These are phyloP conservation scores for Colletotrichum echinochloae DNA, from an alignment of 2,329 filamentous ascomycete genomes.

Conservation along the genomic window DNA sequence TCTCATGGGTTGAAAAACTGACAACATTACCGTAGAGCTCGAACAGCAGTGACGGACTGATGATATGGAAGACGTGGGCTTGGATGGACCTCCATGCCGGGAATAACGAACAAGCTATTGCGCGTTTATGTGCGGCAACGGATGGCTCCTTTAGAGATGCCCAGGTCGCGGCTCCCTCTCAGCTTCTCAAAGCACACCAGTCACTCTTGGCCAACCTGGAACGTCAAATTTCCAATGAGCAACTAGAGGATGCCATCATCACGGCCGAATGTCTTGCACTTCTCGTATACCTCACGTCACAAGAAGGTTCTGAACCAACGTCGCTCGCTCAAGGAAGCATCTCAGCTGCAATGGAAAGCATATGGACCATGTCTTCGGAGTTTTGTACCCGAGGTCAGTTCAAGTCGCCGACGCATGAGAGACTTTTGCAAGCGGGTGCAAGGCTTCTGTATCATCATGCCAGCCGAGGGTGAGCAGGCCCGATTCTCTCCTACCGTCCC, in stretches of 20 bases:
- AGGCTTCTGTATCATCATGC: slow-evolving; percentile 76
- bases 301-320: slow-evolving; percentile 56
- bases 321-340: slow-evolving; percentile 67
- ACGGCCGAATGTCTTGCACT: slow-evolving; percentile 74
- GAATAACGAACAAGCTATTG: slow-evolving; percentile 50
- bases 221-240: slow-evolving; percentile 64
- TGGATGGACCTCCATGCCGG: slow-evolving; percentile 72
- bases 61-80: slow-evolving; percentile 72
- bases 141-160: slow-evolving; percentile 46
- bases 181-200: slow-evolving; percentile 66
- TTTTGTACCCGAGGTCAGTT: slow-evolving; percentile 53
- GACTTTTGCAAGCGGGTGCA: slow-evolving; percentile 76
- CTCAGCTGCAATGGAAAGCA: slow-evolving; percentile 58
- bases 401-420: slow-evolving; percentile 63
- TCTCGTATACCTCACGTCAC: slow-evolving; percentile 72
- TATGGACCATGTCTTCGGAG: slow-evolving; percentile 57
- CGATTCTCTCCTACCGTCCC: background rate
- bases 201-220: slow-evolving; percentile 66
- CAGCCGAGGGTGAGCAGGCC: slow-evolving; percentile 61
- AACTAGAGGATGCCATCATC: slow-evolving; percentile 61
- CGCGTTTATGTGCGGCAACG: slow-evolving; percentile 55
- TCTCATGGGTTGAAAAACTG: background rate
- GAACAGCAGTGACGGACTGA: slow-evolving; percentile 42
- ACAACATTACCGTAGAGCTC: slow-evolving; percentile 7
- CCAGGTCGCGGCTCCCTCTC: slow-evolving; percentile 47